Percentiles rank a stretch among this genome's conserved stretches.
Evolutionary conservation across 768 basidiomycete genomes (phyloP).

Genomic region (Boletus rubroflammeus): DNA sequence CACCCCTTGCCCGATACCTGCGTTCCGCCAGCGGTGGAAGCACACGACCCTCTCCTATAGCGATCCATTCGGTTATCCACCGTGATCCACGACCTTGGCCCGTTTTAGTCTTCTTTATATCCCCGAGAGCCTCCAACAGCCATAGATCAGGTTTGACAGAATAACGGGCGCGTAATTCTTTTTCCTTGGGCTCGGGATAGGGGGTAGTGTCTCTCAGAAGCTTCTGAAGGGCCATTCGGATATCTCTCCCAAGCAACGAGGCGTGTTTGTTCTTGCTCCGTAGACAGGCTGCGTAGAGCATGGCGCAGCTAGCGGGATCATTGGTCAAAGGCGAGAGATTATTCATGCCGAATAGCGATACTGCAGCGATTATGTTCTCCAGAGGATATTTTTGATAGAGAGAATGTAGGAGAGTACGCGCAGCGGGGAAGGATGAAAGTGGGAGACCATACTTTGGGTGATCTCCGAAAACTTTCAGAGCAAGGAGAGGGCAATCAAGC

Average conservation of each 20-base stretch:
- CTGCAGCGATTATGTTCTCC: constrained; percentile 44
- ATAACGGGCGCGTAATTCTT: constrained; percentile 20
- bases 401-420: constrained; percentile 55
- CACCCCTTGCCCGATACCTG: constrained; percentile 10
- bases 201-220: constrained; percentile 25
- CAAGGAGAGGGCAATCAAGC: constrained; percentile 51
- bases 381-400: constrained; percentile 47
- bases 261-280: constrained; percentile 41
- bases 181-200: constrained; percentile 18
- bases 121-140: constrained; percentile 35
- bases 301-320: constrained; percentile 56
- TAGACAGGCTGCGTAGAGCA: constrained; percentile 56
- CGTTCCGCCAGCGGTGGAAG: constrained; percentile 19
- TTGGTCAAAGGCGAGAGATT: constrained; percentile 47
- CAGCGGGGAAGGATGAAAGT: constrained; percentile 46
- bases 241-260: constrained; percentile 36
- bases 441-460: constrained; percentile 57
- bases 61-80: constrained; percentile 29
- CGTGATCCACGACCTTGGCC: constrained; percentile 27
- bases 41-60: constrained; percentile 19
- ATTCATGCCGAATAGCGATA: constrained; percentile 54
- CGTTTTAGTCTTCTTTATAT: constrained; percentile 33
- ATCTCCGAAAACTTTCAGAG: constrained; percentile 58
- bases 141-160: constrained; percentile 36
- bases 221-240: constrained; percentile 41